Evolutionary conservation across 345 rosid species (phyloP), one percentile per base, ranked within the genome.

Genomic region (Moricandia arvensis): DNA sequence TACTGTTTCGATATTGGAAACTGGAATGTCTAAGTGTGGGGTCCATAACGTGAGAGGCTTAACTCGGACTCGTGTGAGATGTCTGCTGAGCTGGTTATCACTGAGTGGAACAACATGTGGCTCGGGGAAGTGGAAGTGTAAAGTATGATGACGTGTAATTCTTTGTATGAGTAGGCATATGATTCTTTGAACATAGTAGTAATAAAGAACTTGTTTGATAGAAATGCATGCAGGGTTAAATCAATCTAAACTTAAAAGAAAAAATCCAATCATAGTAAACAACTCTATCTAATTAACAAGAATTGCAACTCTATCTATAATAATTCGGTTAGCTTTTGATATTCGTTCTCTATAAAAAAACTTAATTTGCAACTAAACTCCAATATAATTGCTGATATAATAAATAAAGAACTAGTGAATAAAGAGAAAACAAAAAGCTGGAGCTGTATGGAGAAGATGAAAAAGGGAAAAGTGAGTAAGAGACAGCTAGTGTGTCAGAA

Each of bases 401-500:
- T 17, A 55, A 43, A 16, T 3, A 30, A 30, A 43, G 13, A 64
- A 43, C 12, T 15, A 13, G 66, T 53, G 75, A 76, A 76, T 69
- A 71, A 77, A 77, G 60, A 55, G 29, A 21, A 17, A 35, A 54
- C 5, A 70, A 69, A 77, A 66, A 58, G 47, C n/a, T 13, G 4
- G 69, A 51, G 54, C 51, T 71, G 73, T 61, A 60, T 78, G 33
- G 81, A 78, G 73, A 78, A 72, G 73, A 72, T 51, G 59, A 72
- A 78, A 68, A 78, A 73, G 77, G 10, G 59, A 62, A 78, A 73
- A 66, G 58, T 51, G 77, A 71, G 78, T 11, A 60, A 61, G 73
- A 78, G 74, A 78, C 81, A 78, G 81, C 81, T 78, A 67, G 18
- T 78, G 66, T 78, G 81, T 73, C 81, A 78, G 81, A 78, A 60